Percentiles rank a stretch among this genome's conserved stretches.
phyloP scores from a whole-genome alignment of 441 rosid genomes.

The Jatropha podagrica region DNA sequence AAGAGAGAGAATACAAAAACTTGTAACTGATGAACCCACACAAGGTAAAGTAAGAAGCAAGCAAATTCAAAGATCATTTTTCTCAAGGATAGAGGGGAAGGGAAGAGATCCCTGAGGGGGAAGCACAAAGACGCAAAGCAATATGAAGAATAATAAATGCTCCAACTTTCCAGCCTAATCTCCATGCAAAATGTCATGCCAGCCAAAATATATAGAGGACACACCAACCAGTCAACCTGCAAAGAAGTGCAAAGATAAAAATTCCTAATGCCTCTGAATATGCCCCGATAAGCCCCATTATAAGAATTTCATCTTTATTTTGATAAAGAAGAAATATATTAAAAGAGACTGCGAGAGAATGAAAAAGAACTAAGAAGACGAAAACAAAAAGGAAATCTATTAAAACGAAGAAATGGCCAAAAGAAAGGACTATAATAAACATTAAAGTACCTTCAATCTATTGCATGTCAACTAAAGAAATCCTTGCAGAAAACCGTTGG shows the following conservation, averaged over 20 bases:
- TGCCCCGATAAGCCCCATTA: neutral
- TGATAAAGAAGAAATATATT: neutral
- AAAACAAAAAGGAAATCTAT: neutral
- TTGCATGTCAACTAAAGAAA: neutral
- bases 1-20: slow-evolving; percentile 18
- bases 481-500: slow-evolving; percentile 2
- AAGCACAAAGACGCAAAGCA: slow-evolving; percentile 1
- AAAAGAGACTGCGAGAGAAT: neutral
- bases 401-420: neutral
- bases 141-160: slow-evolving; percentile 3
- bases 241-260: neutral
- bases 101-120: neutral
- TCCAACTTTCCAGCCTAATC: neutral
- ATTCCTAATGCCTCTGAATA: neutral
- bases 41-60: neutral
- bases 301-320: neutral
- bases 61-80: neutral
- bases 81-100: neutral
- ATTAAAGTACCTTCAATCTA: neutral
- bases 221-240: neutral
- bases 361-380: neutral
- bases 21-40: slow-evolving; percentile 20
- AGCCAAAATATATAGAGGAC: neutral
- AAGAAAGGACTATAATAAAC: neutral
- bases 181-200: neutral